Evolutionary conservation across 805 yeast genomes (phyloP), one percentile per base, ranked within the genome.

Genomic region (Tanozyma kutaoensis): DNA sequence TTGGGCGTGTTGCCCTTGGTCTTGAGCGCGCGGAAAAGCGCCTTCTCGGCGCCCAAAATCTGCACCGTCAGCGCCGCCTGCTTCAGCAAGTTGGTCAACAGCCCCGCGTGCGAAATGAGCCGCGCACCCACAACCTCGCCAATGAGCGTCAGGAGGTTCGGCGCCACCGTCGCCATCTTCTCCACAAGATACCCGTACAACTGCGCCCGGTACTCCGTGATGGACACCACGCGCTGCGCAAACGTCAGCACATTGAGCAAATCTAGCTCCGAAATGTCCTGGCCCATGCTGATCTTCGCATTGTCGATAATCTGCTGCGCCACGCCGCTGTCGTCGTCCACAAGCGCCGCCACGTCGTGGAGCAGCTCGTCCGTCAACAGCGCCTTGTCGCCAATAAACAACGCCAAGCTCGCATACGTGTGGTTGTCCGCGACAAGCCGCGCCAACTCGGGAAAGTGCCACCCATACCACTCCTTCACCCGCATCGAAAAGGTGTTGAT

Each of bases 91-190:
- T 80, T 88, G 38, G 95, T 86, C 55, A 91, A 70, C 42, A 96
- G 85, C 59, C 98, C 98, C 36, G 98, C 96, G 48, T 91, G 97
- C 33, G 98, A 88, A 40, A 91, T 91, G 47, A 91, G 72, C 59
- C 98, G 74, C 26, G 98, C 98, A 62, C 98, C 98, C 41, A 91
- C 94, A 54, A 88, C 91, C 66, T 91, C 98, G 55, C 98, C 98
- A 50, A 91, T 88, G 55, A 91, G 73, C 55, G 88, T 95, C 26
- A 40, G 37, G 33, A 39, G 37, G 59, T 91, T 91, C 42, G 98
- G 98, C 36, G 98, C 98, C 52, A 91, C 95, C 32, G 84, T 74
- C 67, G 81, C 78, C 98, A 91, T 91, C 68, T 91, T 91, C 43
- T 86, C 95, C 37, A 82, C 72, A 53, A 91, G 66, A 63, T 91